Conservation (phyloP, 345 rosid genomes). For the Eucalyptus caleyi region DNA sequence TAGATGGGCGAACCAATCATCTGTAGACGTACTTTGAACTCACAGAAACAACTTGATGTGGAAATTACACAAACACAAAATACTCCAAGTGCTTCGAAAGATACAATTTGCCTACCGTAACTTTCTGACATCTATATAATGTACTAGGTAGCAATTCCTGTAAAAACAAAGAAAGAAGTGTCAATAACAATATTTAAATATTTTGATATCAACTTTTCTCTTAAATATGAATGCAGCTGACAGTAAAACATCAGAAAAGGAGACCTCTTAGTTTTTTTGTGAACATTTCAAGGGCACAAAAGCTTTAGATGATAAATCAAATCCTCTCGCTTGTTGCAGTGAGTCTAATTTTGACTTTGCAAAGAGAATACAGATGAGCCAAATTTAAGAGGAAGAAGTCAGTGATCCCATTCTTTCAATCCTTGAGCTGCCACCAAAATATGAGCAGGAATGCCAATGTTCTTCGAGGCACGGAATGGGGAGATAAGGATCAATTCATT, state of each 20-base stretch:
- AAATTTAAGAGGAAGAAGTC: not conserved
- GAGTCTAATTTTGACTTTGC: not conserved
- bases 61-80: not conserved
- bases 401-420: not conserved
- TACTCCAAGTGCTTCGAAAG: constrained; percentile 10
- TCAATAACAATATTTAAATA: not conserved
- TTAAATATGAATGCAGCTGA: not conserved
- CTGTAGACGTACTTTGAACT: constrained; percentile 3
- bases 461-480: not conserved
- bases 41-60: not conserved
- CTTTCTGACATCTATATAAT: constrained; percentile 2
- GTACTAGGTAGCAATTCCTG: constrained; percentile 49
- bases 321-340: not conserved
- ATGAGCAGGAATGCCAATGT: not conserved
- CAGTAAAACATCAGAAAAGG: not conserved
- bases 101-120: constrained; percentile 13
- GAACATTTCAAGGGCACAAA: not conserved
- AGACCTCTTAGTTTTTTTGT: not conserved
- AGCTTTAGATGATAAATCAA: not conserved
- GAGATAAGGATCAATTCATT: not conserved
- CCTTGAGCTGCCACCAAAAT: not conserved
- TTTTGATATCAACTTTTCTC: not conserved
- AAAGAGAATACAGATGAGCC: not conserved
- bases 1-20: constrained; percentile 10
- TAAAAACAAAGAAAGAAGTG: not conserved